A percentile compares a stretch with the other conserved stretches of the same genome.
Conservation (phyloP, 768 basidiomycete species). For the Favolaschia claudopus region DNA sequence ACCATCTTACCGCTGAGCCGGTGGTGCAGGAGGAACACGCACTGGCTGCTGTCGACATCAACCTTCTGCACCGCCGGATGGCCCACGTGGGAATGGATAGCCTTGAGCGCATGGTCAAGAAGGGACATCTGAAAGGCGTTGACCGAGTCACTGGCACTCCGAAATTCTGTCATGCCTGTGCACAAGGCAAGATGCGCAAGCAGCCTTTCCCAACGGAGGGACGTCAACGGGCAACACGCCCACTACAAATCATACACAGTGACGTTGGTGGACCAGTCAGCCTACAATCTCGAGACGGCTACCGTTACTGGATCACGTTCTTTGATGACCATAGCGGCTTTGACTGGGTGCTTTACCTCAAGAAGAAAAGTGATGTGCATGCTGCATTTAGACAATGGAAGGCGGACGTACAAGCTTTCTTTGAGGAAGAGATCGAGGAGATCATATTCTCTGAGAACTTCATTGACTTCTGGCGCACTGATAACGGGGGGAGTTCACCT, state of each 20-base stretch:
- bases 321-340: no score
- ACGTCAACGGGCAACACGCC: background rate
- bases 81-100: background rate
- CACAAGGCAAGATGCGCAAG: background rate
- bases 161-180: background rate
- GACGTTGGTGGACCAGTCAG: constrained; percentile 1
- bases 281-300: no score
- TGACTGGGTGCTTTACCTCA: no score
- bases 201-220: background rate
- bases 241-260: background rate
- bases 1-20: background rate
- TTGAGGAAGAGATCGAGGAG: no score
- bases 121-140: background rate
- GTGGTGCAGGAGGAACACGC: background rate
- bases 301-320: no score
- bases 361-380: no score
- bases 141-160: background rate
- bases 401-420: no score
- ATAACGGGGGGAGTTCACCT: no score
- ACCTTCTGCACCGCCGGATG: constrained; percentile 1
- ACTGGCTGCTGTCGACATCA: background rate
- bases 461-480: no score
- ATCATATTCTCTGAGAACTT: no score
- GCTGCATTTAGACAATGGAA: no score
- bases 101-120: background rate